Conservation (phyloP, 345 rosid species). For the Limnanthes douglasii region DNA sequence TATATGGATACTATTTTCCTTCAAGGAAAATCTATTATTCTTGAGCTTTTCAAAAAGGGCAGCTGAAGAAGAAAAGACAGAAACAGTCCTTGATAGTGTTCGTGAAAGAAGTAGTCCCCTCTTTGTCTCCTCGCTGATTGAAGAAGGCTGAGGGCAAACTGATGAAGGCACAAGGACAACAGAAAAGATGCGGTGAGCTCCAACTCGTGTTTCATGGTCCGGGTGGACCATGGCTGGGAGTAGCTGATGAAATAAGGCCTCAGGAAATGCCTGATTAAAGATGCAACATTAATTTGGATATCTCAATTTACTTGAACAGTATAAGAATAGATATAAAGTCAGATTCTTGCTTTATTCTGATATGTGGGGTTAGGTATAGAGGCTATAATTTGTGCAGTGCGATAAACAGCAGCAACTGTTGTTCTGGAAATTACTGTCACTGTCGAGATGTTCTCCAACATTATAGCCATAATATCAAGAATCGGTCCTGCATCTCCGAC, state of each 20-base stretch:
- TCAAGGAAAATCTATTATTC: constrained; percentile 30
- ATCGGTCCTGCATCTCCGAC: constrained; percentile 95
- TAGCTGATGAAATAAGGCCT: constrained; percentile 87
- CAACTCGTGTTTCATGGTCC: constrained; percentile 81
- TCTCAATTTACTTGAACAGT: constrained; percentile 1
- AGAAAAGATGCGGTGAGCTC: constrained; percentile 88
- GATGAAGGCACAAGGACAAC: constrained; percentile 92
- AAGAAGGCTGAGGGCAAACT: constrained; percentile 45
- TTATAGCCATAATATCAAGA: constrained; percentile 79
- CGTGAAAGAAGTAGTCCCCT: constrained; percentile 46
- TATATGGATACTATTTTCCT: constrained; percentile 19
- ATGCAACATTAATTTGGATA: constrained; percentile 3
- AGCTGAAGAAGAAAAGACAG: constrained; percentile 96
- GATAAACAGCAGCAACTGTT: constrained; percentile 65
- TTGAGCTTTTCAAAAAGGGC: constrained; percentile 89
- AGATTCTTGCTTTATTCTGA: constrained; percentile 54
- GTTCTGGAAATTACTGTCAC: constrained; percentile 62
- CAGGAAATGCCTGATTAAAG: constrained; percentile 65
- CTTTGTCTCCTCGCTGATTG: constrained; percentile 22
- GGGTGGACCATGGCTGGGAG: constrained; percentile 94
- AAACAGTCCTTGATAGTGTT: constrained; percentile 84
- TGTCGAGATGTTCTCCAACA: constrained; percentile 81
- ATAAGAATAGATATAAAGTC: neutral
- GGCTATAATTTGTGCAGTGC: constrained; percentile 85
- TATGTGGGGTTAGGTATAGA: constrained; percentile 69